Base-by-base conservation (phyloP, 305 asterid species). In the Fraxinus latifolia region DNA sequence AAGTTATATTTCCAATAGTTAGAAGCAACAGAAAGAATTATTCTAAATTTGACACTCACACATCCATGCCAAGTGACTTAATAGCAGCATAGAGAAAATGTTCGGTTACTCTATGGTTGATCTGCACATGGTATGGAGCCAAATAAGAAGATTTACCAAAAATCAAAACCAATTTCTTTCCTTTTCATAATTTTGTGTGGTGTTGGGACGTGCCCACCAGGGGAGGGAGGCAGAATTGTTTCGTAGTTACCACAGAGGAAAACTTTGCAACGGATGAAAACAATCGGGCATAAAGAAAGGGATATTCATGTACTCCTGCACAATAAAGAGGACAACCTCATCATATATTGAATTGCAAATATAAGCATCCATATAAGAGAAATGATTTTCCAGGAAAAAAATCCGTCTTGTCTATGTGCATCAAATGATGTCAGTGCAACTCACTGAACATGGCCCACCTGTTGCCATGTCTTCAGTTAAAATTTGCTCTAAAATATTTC, bases 281-380 rank as follows among this genome's bases (percentile, higher is more conserved):
- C 85, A 96, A 81, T 71, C 99, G 97, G 67, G 98, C 99, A 87
- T 87, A 88, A 77, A 96, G 96, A 85, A 96, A 96, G 76, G 99
- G 99, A 86, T 84, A 93, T 25, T 92, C 97, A 72, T 89, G 87
- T 72, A 88, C 84, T 5, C 94, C 99, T 95, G 95, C 84, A 89
- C 31, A 78, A 83, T 32, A 75, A 77, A 79, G 77, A 58, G 83
- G 21, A 81, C 71, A 79, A 53, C 47, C 68, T 71, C 73, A 83
- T 74, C 31, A 75, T 11, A 17, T 2, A 19, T 58, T 77, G n/a
- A 80, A 77, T 70, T 71, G 81, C 84, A 67, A 34, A 68, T 76
- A 23, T 67, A 60, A 72, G 27, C 55, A 74, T 15, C 12, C 12
- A 31, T 82, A 55, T 78, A 75, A 74, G 77, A 58, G 39, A 65